Conservation (phyloP, 805 yeast species). For the Komagataella pastoris region DNA sequence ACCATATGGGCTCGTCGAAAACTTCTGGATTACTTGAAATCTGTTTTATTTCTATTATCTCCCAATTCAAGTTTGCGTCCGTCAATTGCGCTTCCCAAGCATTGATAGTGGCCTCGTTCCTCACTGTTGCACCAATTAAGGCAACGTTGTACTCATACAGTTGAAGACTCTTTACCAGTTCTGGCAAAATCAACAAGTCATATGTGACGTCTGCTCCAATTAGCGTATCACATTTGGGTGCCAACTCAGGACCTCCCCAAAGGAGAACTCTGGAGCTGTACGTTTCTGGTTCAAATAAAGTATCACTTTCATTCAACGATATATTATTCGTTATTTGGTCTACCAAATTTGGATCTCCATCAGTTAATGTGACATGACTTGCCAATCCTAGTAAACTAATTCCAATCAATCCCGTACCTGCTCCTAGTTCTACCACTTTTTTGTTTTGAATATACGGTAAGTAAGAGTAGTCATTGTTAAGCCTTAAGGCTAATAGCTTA, state of each 20-base stretch:
- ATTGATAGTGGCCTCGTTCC: slow-evolving; percentile 41
- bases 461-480: background rate
- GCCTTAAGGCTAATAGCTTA: slow-evolving; percentile 31
- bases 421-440: slow-evolving; percentile 59
- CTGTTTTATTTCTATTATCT: background rate
- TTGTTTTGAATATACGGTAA: slow-evolving; percentile 5
- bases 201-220: slow-evolving; percentile 87
- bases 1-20: background rate
- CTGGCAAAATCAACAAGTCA: slow-evolving; percentile 47
- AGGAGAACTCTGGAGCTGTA: slow-evolving; percentile 24
- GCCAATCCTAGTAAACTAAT: slow-evolving; percentile 20
- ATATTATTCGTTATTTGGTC: slow-evolving; percentile 32
- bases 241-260: slow-evolving; percentile 42
- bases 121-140: slow-evolving; percentile 57
- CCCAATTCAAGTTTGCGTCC: background rate
- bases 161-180: slow-evolving; percentile 17
- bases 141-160: slow-evolving; percentile 6
- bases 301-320: slow-evolving; percentile 21
- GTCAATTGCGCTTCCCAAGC: slow-evolving; percentile 21
- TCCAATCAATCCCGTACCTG: slow-evolving; percentile 82
- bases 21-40: background rate
- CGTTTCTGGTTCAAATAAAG: slow-evolving; percentile 6
- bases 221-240: slow-evolving; percentile 31
- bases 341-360: slow-evolving; percentile 49
- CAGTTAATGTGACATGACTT: slow-evolving; percentile 35